Conservation (phyloP, 2,329 filamentous ascomycete genomes). For the Daldinia eschscholtzii region DNA sequence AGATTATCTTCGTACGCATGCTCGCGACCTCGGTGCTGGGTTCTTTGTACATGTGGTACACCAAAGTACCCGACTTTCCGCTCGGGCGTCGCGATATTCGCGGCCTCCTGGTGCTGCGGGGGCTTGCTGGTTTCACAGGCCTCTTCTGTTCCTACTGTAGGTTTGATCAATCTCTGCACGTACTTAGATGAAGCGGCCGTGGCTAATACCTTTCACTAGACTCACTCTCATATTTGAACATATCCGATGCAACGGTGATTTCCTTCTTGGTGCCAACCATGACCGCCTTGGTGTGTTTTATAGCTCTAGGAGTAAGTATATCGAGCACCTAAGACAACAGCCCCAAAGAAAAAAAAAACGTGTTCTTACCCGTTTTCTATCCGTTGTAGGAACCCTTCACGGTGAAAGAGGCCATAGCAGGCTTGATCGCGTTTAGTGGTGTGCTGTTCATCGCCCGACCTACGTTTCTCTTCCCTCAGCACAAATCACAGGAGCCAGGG, state of each 20-base stretch:
- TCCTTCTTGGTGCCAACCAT: conserved; percentile 82
- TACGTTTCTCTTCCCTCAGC: conserved; percentile 64
- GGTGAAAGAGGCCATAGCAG: conserved; percentile 75
- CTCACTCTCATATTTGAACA: conserved; percentile 73
- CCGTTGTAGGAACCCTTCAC: conserved; percentile 75
- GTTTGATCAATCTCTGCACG: conserved; percentile 1
- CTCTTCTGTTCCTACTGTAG: conserved; percentile 70
- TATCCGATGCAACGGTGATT: conserved; percentile 83
- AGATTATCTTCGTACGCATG: conserved; percentile 61
- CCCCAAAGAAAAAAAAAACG: background rate
- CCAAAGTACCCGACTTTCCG: conserved; percentile 70
- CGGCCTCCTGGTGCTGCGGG: conserved; percentile 72
- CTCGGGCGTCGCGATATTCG: conserved; percentile 74
- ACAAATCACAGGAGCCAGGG: conserved; percentile 25
- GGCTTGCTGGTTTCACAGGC: conserved; percentile 73
- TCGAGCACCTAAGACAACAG: background rate
- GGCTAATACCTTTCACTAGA: conserved; percentile 56
- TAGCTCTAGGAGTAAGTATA: conserved; percentile 56
- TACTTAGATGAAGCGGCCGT: background rate
- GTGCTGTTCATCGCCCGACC: conserved; percentile 83
- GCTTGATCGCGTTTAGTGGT: conserved; percentile 76
- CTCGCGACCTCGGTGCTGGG: conserved; percentile 55
- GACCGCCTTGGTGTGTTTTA: conserved; percentile 74
- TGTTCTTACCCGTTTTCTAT: background rate
- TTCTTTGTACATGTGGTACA: conserved; percentile 57